Conservation (phyloP, 495 filamentous ascomycete genomes). For the Filosporella fistucella region DNA sequence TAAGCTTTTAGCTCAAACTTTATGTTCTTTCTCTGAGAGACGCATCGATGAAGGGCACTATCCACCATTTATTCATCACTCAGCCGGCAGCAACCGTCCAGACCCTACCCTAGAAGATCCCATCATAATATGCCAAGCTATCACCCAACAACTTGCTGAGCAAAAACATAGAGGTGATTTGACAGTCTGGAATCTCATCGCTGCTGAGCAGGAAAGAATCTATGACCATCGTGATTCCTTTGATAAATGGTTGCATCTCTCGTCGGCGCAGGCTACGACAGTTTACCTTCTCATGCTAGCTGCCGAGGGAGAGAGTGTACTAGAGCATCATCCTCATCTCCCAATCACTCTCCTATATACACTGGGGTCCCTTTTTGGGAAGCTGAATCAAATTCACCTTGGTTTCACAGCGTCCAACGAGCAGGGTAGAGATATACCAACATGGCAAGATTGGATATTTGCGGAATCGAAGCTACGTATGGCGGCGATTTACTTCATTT, state of each 20-base stretch:
- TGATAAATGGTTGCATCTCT: constrained; percentile 7
- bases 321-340: not conserved
- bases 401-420: not conserved
- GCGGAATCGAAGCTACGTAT: constrained; percentile 6
- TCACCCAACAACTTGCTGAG: not conserved
- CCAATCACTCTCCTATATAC: not conserved
- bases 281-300: constrained; percentile 5
- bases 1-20: constrained; percentile 1
- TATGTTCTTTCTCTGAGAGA: constrained; percentile 1
- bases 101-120: not conserved
- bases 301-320: not conserved
- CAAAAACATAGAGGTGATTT: not conserved
- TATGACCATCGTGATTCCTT: constrained; percentile 2
- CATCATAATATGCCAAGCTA: not conserved
- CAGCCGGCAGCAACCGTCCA: not conserved
- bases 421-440: not conserved
- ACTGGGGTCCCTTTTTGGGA: not conserved
- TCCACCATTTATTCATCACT: constrained; percentile 6
- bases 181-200: not conserved
- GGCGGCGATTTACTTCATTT: constrained; percentile 3
- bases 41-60: not conserved
- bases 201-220: constrained; percentile 5
- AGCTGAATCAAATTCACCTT: not conserved
- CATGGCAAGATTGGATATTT: constrained; percentile 8
- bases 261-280: constrained; percentile 1